Evolutionary conservation across 1,284 basidiomycete genomes (phyloP).

Genomic region (Sphaerobolus stellatus): DNA sequence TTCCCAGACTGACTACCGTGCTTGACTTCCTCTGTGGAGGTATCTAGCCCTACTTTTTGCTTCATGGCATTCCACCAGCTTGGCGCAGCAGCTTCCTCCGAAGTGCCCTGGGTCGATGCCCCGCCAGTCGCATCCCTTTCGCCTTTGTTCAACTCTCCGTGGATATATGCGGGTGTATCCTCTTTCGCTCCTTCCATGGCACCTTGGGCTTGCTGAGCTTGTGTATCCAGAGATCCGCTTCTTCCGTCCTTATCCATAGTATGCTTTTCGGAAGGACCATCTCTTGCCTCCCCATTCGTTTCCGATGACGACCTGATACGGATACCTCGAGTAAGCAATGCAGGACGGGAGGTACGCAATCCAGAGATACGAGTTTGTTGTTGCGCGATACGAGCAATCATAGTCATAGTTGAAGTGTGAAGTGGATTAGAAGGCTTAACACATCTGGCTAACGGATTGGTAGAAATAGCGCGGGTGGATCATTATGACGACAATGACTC

Average conservation of each 20-base stretch:
- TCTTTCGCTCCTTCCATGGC: neutral
- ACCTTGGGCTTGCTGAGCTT: neutral
- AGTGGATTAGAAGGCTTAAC: neutral
- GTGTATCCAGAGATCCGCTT: neutral
- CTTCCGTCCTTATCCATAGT: neutral
- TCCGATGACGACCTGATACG: neutral
- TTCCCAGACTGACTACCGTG: too few species aligned
- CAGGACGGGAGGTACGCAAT: neutral
- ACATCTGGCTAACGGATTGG: neutral
- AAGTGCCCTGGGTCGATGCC: neutral
- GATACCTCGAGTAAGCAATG: neutral
- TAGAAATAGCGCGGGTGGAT: neutral
- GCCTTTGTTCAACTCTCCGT: neutral
- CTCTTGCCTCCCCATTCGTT: neutral
- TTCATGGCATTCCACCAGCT: neutral
- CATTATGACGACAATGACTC: neutral
- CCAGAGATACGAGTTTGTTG: neutral
- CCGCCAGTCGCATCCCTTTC: neutral
- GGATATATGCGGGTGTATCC: neutral
- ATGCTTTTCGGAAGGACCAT: neutral
- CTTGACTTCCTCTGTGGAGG: neutral
- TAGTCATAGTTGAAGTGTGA: neutral
- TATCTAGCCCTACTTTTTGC: neutral
- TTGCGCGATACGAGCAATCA: neutral
- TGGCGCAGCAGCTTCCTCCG: neutral